These are phyloP conservation scores for Aspergillus chevalieri DNA, from an alignment of 2,329 filamentous ascomycete genomes.

Conservation along the genomic window DNA sequence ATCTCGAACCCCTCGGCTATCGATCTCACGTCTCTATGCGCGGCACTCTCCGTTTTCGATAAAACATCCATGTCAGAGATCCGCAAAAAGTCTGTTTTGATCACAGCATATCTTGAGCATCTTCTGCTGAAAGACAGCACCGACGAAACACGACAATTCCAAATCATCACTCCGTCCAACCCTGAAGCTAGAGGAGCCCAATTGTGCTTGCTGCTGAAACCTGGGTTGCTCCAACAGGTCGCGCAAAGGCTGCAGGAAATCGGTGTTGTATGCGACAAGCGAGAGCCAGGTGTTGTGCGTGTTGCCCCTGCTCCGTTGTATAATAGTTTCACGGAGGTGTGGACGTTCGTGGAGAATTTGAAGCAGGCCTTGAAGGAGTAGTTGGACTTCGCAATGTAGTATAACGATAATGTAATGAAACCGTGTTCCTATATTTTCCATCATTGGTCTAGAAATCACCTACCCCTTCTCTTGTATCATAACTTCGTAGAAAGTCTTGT, in stretches of 20 bases:
- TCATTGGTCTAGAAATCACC: slow-evolving; percentile 22
- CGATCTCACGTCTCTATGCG: slow-evolving; percentile 66
- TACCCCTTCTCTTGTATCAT: slow-evolving; percentile 32
- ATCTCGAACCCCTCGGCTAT: slow-evolving; percentile 73
- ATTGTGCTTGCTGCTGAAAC: slow-evolving; percentile 30
- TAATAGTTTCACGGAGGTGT: slow-evolving; percentile 70
- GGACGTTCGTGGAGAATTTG: slow-evolving; percentile 44
- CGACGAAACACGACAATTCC: slow-evolving; percentile 41
- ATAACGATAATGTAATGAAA: not conserved
- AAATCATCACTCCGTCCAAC: slow-evolving; percentile 63
- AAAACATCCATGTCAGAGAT: slow-evolving; percentile 63
- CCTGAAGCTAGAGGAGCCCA: slow-evolving; percentile 49
- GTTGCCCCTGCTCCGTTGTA: slow-evolving; percentile 78
- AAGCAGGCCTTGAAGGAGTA: slow-evolving; percentile 22
- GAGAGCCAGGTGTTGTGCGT: slow-evolving; percentile 75
- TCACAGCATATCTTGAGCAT: slow-evolving; percentile 71
- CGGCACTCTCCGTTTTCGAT: slow-evolving; percentile 65
- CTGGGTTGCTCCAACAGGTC: slow-evolving; percentile 65
- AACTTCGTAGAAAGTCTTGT: slow-evolving; percentile 35
- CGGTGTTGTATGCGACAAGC: slow-evolving; percentile 72
- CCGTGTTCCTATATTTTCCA: not conserved
- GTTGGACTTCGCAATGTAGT: not conserved
- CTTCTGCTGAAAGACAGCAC: slow-evolving; percentile 46
- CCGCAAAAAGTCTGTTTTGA: slow-evolving; percentile 60
- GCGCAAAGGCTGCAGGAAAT: slow-evolving; percentile 58